Base-by-base conservation (phyloP, 2,329 filamentous ascomycete genomes). In the Colletotrichum somersetense region DNA sequence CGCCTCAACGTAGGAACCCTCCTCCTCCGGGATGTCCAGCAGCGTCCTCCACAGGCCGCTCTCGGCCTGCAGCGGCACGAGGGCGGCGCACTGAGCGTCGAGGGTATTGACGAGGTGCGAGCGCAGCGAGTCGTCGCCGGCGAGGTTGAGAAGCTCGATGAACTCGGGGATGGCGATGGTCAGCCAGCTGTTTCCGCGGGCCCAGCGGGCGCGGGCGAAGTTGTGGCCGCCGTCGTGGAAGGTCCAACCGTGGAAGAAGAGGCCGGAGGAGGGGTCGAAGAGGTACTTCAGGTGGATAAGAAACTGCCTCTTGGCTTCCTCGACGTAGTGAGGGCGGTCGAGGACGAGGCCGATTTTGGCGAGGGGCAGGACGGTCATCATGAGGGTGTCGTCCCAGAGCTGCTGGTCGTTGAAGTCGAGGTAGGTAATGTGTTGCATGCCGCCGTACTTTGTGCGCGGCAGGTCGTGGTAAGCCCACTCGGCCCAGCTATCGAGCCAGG, bases 81-180 rank as follows among this genome's bases (percentile, higher is more conserved):
- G 83, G 2, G 92, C 92, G 73, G 87, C 85, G 75, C 90, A 91
- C 79, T 96, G 93, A 5, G 91, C 89, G 57, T 89, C 86, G 1
- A 96, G 84, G 0, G 91, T 92, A 74, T 88, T 87, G 57, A 90
- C 80, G 26, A 93, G 84, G 72, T 90, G 84, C 0, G 83, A 77
- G 14, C 90, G 86, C 35, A 94, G 83, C 0, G 91, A 87, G 75
- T 94, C 92, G 71, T 91, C 89, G 3, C 84, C 79, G 2, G 86
- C 81, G 35, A 94, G 82, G 50, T 91, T 87, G 50, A 95, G 82
- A 62, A 96, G 79, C 78, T 95, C 93, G 67, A 96, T 86, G 75
- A 95, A 92, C 77, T 96, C 93, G 0, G 93, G 93, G 65, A 95
- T 93, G n/a, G 90, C 93, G 72, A 96, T 95, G 0, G 93, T 95